phyloP scores from a whole-genome alignment of 2,329 filamentous ascomycete species.

The Elsinoe necatrix region DNA sequence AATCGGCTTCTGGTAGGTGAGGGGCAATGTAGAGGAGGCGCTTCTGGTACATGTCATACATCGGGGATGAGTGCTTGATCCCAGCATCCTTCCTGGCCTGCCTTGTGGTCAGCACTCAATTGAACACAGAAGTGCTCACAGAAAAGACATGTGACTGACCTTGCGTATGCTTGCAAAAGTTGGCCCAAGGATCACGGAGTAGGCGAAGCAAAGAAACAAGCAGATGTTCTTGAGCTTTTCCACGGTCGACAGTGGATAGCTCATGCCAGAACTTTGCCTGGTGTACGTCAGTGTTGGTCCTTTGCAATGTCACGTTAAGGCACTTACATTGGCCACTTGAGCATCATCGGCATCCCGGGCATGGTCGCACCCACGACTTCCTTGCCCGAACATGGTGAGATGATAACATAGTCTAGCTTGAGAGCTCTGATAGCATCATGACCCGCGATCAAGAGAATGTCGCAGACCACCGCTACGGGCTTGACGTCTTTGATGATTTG shows the following conservation, averaged over 20 bases:
- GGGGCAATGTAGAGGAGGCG: neutral
- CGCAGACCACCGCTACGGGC: constrained; percentile 4
- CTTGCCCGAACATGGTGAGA: constrained; percentile 3
- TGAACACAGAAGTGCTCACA: too few species aligned
- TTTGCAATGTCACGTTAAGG: neutral
- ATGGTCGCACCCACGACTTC: neutral
- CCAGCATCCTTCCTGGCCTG: neutral
- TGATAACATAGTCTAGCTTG: constrained; percentile 2
- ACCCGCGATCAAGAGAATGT: neutral
- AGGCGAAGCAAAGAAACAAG: constrained; percentile 2
- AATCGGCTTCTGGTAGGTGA: constrained; percentile 3
- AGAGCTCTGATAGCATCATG: neutral
- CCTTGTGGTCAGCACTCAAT: neutral
- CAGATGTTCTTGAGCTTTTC: neutral
- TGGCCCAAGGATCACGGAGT: neutral
- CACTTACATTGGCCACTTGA: constrained; percentile 4
- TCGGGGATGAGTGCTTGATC: neutral
- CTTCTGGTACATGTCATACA: constrained; percentile 8
- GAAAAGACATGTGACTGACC: neutral
- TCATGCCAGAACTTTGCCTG: constrained; percentile 9
- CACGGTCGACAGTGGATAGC: neutral
- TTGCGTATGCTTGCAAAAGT: neutral
- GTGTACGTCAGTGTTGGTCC: neutral
- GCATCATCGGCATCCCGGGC: constrained; percentile 1
- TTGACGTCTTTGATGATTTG: constrained; percentile 3